These are phyloP conservation scores for Ricinus communis DNA, from an alignment of 345 rosid genomes.

Conservation along the genomic window DNA sequence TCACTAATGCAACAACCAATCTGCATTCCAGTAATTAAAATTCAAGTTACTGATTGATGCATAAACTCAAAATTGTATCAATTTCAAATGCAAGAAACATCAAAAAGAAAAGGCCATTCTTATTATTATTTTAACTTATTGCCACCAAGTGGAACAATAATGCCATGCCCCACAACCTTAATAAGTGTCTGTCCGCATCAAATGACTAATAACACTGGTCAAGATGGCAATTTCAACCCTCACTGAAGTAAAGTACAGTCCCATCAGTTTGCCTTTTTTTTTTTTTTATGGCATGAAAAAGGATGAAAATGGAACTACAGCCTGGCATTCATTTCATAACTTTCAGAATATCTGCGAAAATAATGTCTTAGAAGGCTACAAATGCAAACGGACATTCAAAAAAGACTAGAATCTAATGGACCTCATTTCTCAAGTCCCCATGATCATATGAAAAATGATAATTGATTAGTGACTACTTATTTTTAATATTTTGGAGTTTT, in stretches of 20 bases:
- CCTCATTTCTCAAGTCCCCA: not conserved
- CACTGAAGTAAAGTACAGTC: conserved; percentile 1
- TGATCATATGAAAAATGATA: not conserved
- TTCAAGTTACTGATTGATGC: too few relatives aligned
- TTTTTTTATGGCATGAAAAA: conserved; percentile 12
- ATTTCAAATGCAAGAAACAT: not conserved
- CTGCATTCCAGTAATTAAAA: conserved; percentile 11
- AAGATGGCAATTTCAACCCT: too few relatives aligned
- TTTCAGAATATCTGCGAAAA: not conserved
- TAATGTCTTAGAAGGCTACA: not conserved
- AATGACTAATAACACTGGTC: too few relatives aligned
- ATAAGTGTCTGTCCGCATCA: too few relatives aligned
- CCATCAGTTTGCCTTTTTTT: too few relatives aligned
- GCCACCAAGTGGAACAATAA: not conserved
- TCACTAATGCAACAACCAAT: conserved; percentile 25
- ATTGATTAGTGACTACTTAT: too few relatives aligned
- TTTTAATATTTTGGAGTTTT: not conserved
- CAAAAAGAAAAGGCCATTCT: not conserved
- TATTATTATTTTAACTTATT: not conserved
- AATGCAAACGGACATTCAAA: not conserved
- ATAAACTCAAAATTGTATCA: not conserved
- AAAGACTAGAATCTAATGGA: not conserved
- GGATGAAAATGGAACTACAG: conserved; percentile 13
- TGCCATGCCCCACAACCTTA: conserved; percentile 19
- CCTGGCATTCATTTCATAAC: not conserved